Percentiles rank a stretch among this genome's conserved stretches.
phyloP scores from a whole-genome alignment of 75 land plant species.

The Pinus albicaulis region DNA sequence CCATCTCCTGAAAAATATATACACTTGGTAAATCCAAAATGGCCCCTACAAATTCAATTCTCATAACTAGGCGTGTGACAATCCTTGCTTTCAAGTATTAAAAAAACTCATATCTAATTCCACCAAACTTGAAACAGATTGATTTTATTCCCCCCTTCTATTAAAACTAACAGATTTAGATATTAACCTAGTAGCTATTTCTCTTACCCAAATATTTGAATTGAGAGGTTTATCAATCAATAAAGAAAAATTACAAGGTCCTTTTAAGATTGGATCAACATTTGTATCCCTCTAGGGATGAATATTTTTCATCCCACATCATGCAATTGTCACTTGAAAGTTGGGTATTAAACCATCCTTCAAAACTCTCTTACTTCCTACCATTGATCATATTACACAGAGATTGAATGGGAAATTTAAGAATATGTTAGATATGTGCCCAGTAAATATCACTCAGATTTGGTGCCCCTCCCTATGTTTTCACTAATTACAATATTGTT shows the following conservation, averaged over 20 bases:
- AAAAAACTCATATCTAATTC: slow-evolving; percentile 63
- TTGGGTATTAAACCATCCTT: too few relatives aligned
- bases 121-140: slow-evolving; percentile 45
- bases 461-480: too few relatives aligned
- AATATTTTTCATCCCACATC: too few relatives aligned
- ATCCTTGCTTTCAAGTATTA: slow-evolving; percentile 64
- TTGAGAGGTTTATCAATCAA: slow-evolving; percentile 87
- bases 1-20: slow-evolving; percentile 68
- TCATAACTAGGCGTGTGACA: slow-evolving; percentile 57
- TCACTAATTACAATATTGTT: too few relatives aligned
- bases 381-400: too few relatives aligned
- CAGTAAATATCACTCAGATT: too few relatives aligned
- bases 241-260: slow-evolving; percentile 54
- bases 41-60: slow-evolving; percentile 80
- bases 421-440: too few relatives aligned
- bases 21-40: slow-evolving; percentile 54
- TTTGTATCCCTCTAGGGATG: too few relatives aligned
- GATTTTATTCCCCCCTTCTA: slow-evolving; percentile 40
- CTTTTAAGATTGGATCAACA: too few relatives aligned
- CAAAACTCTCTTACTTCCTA: too few relatives aligned
- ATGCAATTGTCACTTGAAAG: too few relatives aligned
- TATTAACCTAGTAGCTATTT: slow-evolving; percentile 54
- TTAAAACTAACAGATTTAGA: slow-evolving; percentile 43
- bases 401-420: too few relatives aligned
- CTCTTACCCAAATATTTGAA: slow-evolving; percentile 44